Percentiles rank a stretch among this genome's conserved stretches.
Evolutionary conservation across 371 early-diverging fungal species (phyloP).

Genomic region (Mortierella sp.): DNA sequence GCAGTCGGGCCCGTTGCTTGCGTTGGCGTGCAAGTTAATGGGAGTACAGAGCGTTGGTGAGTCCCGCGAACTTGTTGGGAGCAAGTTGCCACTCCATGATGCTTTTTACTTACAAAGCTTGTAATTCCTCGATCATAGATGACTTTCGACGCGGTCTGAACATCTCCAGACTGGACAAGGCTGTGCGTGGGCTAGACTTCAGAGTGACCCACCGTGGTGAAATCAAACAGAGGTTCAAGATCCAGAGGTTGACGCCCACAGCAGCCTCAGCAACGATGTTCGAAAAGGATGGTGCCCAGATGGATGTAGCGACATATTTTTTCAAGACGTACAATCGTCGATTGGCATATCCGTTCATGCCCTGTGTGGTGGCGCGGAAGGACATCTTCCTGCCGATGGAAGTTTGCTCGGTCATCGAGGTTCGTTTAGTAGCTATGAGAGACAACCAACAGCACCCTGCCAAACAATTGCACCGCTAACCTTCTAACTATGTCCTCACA

Average conservation of each 20-base stretch:
- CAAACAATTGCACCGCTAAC: no score
- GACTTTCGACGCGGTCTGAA: conserved; percentile 77
- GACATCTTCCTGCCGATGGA: conserved; percentile 85
- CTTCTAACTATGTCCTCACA: no score
- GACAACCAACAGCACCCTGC: no score
- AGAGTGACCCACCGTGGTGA: conserved; percentile 79
- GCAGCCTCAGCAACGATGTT: conserved; percentile 68
- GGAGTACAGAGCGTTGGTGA: conserved; percentile 57
- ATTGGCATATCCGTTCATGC: conserved; percentile 81
- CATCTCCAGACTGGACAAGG: conserved; percentile 68
- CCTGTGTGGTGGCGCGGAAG: conserved; percentile 80
- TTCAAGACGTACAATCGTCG: conserved; percentile 67
- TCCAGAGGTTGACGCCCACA: conserved; percentile 78
- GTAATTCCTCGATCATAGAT: no score
- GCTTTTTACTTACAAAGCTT: no score
- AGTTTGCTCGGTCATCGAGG: conserved; percentile 79
- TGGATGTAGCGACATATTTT: conserved; percentile 83
- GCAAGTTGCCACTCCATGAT: no score
- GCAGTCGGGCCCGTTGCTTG: conserved; percentile 73
- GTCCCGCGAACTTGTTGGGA: no score
- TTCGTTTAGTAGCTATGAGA: neutral
- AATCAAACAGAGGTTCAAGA: conserved; percentile 71
- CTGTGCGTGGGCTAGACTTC: conserved; percentile 75
- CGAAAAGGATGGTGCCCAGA: conserved; percentile 35
- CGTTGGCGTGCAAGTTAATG: conserved; percentile 65